Evolutionary conservation across 129 eudicot species (phyloP).

Genomic region (Arctium lappa): DNA sequence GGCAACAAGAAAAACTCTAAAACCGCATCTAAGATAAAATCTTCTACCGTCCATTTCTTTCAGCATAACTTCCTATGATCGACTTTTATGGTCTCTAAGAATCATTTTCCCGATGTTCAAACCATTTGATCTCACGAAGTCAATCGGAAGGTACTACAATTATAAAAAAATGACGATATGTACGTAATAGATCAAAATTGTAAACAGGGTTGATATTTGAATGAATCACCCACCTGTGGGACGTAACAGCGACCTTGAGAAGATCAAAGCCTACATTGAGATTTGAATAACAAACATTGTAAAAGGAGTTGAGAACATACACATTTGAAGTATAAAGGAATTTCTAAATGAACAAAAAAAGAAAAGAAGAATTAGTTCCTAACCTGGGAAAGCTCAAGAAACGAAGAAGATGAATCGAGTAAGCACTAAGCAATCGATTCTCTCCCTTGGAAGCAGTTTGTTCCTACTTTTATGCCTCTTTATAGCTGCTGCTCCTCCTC

Average conservation of each 20-base stretch:
- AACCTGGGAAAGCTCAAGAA: conserved; percentile 97
- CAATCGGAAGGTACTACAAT: conserved; percentile 14
- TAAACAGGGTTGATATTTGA: too few species aligned
- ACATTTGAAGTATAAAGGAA: background rate
- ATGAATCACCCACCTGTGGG: too few species aligned
- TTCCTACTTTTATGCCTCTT: conserved; percentile 91
- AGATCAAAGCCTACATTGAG: too few species aligned
- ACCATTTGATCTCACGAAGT: conserved; percentile 13
- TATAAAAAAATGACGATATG: background rate
- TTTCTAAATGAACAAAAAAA: conserved; percentile 4
- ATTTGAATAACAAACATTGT: too few species aligned
- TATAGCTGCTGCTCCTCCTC: conserved; percentile 84
- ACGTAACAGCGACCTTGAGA: too few species aligned
- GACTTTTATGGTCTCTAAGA: conserved; percentile 12
- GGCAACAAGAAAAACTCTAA: background rate
- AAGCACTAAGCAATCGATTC: conserved; percentile 49
- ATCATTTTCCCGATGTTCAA: conserved; percentile 10
- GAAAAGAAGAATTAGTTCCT: background rate
- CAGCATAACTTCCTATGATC: conserved; percentile 13
- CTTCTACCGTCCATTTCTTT: background rate
- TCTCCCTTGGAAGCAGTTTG: conserved; percentile 87
- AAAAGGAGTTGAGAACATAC: too few species aligned
- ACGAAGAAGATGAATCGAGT: conserved; percentile 80
- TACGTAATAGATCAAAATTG: background rate
- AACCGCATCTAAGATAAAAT: background rate